Base-by-base conservation (phyloP, 2,329 filamentous ascomycete species). In the Nemania abortiva region DNA sequence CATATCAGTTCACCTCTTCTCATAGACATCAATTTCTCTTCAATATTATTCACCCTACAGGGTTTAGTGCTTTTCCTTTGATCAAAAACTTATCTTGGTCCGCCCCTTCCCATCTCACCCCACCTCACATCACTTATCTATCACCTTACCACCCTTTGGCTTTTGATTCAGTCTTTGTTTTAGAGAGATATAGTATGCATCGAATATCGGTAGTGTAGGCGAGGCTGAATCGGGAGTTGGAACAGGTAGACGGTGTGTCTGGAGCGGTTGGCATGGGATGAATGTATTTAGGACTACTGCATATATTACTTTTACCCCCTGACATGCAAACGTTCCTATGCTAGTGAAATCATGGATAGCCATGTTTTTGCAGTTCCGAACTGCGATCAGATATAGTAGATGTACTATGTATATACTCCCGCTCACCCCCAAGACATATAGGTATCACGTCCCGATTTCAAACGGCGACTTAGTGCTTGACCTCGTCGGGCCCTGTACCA, bases 401-500 rank as follows among this genome's bases (percentile, higher is more conserved):
- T 37, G n/a, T 27, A 5, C 5, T 5, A 24, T 9, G 7, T 15
- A 39, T 4, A 27, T 27, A 27, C n/a, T n/a, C 3, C 20, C 9
- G 31, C 9, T 18, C 54, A 34, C 34, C 4, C 31, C 53, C n/a
- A 1, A 53, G 55, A 37, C 39, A 2, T n/a, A 34, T n/a, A n/a
- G n/a, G n/a, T 6, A 7, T 27, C 57, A 45, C 18, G 2, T n/a
- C 29, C 27, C 20, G 11, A 27, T 13, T 18, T 52, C 31, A 18
- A 37, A 31, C 5, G 5, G 18, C 18, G 6, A 10, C 47, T 72
- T 56, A 84, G 71, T 84, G 80, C 55, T 71, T 73, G 61, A 78
- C 76, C 63, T 80, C 80, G 63, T 84, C 83, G 1, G 86, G 86
- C 0, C 85, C 86, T 2, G 83, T 82, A 15, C 80, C 83, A 70